Base-by-base conservation (phyloP, 2,329 filamentous ascomycete species). In the Ceratocystis cubensis region DNA sequence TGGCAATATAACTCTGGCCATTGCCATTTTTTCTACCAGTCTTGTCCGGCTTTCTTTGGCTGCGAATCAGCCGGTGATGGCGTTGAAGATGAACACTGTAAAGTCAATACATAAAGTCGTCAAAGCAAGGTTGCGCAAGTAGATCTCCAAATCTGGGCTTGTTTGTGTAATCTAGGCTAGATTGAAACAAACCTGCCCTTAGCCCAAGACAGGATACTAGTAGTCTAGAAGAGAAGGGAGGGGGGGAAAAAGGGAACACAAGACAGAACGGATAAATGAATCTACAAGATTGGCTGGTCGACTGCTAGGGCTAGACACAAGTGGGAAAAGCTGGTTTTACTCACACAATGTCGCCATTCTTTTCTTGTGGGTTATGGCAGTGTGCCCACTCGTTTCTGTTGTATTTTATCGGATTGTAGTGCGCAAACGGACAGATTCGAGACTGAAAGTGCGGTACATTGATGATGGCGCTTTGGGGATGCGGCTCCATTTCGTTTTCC, bases 271-370 rank as follows among this genome's bases (percentile, higher is more conserved):
- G 17, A 50, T 1, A 50, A 20, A 50, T n/a, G 17, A 50, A 7
- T 50, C 46, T 22, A n/a, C 17, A 22, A 50, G 46, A 37, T 37
- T 37, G 33, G 8, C 8, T 50, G 46, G 17, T n/a, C 5, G 22
- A 50, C n/a, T n/a, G 46, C 17, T 7, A 50, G 17, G 46, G 46
- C 46, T 50, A 50, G 46, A n/a, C 22, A 50, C 5, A 22, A 50
- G 5, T n/a, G 17, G 46, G 46, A 22, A 22, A 50, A 50, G 33
- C 33, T 50, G 46, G 46, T n/a, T 50, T 1, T 41, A 65, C 66
- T 68, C 59, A 68, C 66, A 68, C 66, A 44, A 68, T 68, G 53
- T 68, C 66, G 20, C 66, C 66, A 45, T 68, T 68, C 46, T 68
- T 68, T 63, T 68, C 66, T 45, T 68, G 66, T 33, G 46, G 57